A percentile compares a stretch with the other conserved stretches of the same genome.
phyloP scores from a whole-genome alignment of 345 rosid genomes.

The Populus tremula region DNA sequence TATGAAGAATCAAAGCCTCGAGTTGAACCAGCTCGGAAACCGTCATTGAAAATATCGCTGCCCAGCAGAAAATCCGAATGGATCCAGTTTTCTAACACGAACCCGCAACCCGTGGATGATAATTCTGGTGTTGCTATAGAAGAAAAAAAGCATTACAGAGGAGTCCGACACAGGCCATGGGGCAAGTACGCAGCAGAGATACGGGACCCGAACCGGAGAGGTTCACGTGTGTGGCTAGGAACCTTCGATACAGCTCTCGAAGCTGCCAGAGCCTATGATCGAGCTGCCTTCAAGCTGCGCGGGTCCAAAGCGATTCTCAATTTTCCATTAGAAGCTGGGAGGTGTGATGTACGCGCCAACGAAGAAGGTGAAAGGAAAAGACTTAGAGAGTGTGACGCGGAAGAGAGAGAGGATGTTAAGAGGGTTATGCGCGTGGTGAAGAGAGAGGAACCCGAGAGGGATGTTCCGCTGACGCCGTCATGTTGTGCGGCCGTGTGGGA shows the following conservation, averaged over 20 bases:
- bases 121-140: constrained; percentile 7
- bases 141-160: constrained; percentile 65
- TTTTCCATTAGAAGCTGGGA: constrained; percentile 77
- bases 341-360: constrained; percentile 16
- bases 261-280: constrained; percentile 87
- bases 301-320: constrained; percentile 83
- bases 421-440: constrained; percentile 19
- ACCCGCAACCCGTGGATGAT: not conserved
- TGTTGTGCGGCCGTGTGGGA: constrained; percentile 40
- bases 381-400: constrained; percentile 17
- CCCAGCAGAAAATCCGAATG: constrained; percentile 47
- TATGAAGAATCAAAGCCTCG: constrained; percentile 31
- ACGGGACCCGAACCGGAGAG: constrained; percentile 73
- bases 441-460: constrained; percentile 30
- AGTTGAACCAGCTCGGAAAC: not conserved
- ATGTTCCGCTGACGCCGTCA: constrained; percentile 41
- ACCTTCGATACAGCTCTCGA: constrained; percentile 67
- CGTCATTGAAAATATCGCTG: constrained; percentile 41
- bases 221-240: constrained; percentile 83
- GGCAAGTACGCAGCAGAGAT: constrained; percentile 98
- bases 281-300: constrained; percentile 73
- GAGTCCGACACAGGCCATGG: constrained; percentile 93
- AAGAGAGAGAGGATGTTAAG: constrained; percentile 5
- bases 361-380: constrained; percentile 41
- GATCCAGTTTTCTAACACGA: constrained; percentile 37